Percentiles rank a stretch among this genome's conserved stretches.
These are phyloP conservation scores for Piper betle DNA, from an alignment of 164 flowering plant species.

Conservation along the genomic window DNA sequence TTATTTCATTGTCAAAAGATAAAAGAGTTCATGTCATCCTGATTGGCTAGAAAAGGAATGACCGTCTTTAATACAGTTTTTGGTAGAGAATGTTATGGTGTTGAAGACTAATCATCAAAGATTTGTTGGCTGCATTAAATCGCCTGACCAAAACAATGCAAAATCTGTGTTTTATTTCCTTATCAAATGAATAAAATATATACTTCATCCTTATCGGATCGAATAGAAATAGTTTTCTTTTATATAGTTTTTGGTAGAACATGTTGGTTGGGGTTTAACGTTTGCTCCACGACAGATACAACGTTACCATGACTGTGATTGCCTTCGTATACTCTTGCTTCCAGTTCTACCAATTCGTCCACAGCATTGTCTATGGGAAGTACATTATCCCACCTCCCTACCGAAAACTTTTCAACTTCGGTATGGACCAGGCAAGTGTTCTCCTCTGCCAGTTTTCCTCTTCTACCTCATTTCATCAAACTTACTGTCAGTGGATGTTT, in stretches of 20 bases:
- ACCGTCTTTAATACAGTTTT: too few species aligned
- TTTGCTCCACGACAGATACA: slow-evolving; percentile 43
- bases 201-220: background rate
- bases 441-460: background rate
- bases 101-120: too few species aligned
- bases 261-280: background rate
- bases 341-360: slow-evolving; percentile 54
- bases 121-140: too few species aligned
- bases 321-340: slow-evolving; percentile 75
- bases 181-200: too few species aligned
- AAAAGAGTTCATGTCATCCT: too few species aligned
- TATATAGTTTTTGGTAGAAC: background rate
- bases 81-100: too few species aligned
- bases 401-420: slow-evolving; percentile 47
- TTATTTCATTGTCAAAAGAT: too few species aligned
- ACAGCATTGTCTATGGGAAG: slow-evolving; percentile 32
- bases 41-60: too few species aligned
- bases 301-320: slow-evolving; percentile 48
- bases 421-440: slow-evolving; percentile 76
- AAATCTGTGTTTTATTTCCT: too few species aligned
- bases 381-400: slow-evolving; percentile 36
- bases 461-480: background rate
- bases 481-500: background rate
- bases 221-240: background rate
- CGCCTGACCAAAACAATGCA: too few species aligned